These are phyloP conservation scores for Chaetomiaceae sp. DNA, from an alignment of 2,329 filamentous ascomycete species.

Conservation along the genomic window DNA sequence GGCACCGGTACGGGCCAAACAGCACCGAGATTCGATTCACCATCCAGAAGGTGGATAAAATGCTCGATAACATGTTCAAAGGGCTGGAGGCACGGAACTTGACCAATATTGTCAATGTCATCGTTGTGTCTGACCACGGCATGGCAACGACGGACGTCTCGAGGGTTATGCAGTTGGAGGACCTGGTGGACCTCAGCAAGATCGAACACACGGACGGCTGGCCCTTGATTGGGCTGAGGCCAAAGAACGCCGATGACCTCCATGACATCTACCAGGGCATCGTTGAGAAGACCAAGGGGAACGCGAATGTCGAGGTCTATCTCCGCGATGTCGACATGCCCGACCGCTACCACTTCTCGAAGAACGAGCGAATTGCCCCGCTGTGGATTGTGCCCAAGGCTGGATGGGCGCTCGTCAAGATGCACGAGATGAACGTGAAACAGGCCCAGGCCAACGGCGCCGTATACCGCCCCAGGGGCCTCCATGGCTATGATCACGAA, in stretches of 20 bases:
- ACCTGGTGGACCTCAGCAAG: conserved; percentile 71
- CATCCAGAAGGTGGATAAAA: conserved; percentile 73
- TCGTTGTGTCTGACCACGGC: conserved; percentile 96
- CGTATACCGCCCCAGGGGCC: conserved; percentile 72
- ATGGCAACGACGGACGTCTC: conserved; percentile 89
- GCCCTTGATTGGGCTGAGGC: conserved; percentile 85
- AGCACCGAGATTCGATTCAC: conserved; percentile 83
- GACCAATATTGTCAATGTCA: conserved; percentile 83
- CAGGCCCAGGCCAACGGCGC: conserved; percentile 59
- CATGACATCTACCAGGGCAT: conserved; percentile 62
- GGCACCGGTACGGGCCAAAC: conserved; percentile 87
- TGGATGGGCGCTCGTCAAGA: conserved; percentile 86
- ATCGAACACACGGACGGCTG: conserved; percentile 88
- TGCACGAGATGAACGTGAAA: conserved; percentile 70
- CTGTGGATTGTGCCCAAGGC: conserved; percentile 91
- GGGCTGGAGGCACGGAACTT: conserved; percentile 79
- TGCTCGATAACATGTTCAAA: conserved; percentile 72
- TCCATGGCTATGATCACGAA: conserved; percentile 94
- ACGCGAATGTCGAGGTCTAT: conserved; percentile 79
- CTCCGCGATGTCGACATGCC: conserved; percentile 86
- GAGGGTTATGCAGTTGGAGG: conserved; percentile 83
- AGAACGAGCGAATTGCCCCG: conserved; percentile 85
- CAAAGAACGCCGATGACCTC: conserved; percentile 65
- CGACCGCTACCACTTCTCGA: conserved; percentile 82
- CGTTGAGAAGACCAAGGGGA: conserved; percentile 51